Percentiles rank a stretch among this genome's conserved stretches.
phyloP scores from a whole-genome alignment of 495 filamentous ascomycete species.

The Bryoglossum gracile region DNA sequence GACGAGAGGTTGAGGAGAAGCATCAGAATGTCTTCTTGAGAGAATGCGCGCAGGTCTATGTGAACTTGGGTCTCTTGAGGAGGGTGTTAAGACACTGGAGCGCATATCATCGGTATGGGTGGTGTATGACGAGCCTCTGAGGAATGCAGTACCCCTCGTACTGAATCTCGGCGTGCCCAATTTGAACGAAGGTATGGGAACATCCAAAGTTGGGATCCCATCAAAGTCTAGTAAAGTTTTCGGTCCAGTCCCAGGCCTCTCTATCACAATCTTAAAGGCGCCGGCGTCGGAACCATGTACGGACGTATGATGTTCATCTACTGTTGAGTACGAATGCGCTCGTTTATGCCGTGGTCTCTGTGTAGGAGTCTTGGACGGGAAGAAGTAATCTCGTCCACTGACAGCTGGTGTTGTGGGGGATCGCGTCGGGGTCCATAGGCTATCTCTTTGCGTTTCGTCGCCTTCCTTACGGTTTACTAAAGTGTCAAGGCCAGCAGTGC shows the following conservation, averaged over 20 bases:
- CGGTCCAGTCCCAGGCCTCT: constrained; percentile 58
- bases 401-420: constrained; percentile 26
- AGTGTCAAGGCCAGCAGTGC: constrained; percentile 46
- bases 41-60: constrained; percentile 28
- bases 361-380: constrained; percentile 15
- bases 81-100: constrained; percentile 22
- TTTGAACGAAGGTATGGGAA: constrained; percentile 80
- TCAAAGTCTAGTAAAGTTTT: constrained; percentile 55
- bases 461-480: constrained; percentile 31
- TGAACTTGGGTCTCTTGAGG: constrained; percentile 20
- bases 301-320: constrained; percentile 40
- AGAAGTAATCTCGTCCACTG: constrained; percentile 26
- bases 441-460: constrained; percentile 40
- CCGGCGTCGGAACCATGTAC: constrained; percentile 52
- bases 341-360: constrained; percentile 33
- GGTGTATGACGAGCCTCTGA: constrained; percentile 67
- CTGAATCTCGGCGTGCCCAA: constrained; percentile 81
- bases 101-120: constrained; percentile 42
- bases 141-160: constrained; percentile 64
- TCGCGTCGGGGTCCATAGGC: constrained; percentile 39
- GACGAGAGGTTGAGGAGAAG: constrained; percentile 29
- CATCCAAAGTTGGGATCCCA: constrained; percentile 54
- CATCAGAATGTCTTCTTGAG: constrained; percentile 34
- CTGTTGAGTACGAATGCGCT: constrained; percentile 57
- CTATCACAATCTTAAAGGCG: constrained; percentile 79